phyloP scores from a whole-genome alignment of 164 flowering plant genomes.

The Chimonanthus praecox region DNA sequence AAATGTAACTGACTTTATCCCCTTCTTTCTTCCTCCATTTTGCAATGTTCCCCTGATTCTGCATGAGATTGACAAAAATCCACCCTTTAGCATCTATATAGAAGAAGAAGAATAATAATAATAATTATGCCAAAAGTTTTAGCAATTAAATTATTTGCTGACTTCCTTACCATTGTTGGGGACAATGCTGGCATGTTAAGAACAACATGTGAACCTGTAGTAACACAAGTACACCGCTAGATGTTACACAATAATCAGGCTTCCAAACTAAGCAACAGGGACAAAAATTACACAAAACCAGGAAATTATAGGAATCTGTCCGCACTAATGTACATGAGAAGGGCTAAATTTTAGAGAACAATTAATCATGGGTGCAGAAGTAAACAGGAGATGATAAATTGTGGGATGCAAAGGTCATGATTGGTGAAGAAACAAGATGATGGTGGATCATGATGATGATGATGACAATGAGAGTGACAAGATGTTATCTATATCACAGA shows the following conservation, averaged over 20 bases:
- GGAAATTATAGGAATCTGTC: too few species aligned
- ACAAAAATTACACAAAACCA: background rate
- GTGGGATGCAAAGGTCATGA: too few species aligned
- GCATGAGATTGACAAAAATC: constrained; percentile 18
- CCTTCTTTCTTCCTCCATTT: constrained; percentile 92
- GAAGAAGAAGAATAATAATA: background rate
- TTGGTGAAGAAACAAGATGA: too few species aligned
- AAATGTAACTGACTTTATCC: constrained; percentile 53
- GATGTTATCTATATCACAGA: too few species aligned
- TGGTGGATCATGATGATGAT: too few species aligned
- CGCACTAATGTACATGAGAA: too few species aligned
- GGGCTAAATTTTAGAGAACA: too few species aligned
- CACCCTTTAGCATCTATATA: constrained; percentile 8
- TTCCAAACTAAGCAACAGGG: background rate
- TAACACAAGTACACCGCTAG: constrained; percentile 5
- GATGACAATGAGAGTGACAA: too few species aligned
- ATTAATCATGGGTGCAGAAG: background rate
- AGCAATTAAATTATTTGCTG: background rate
- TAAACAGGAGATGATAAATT: background rate
- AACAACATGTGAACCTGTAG: constrained; percentile 55
- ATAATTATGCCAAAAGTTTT: background rate
- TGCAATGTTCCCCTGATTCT: constrained; percentile 93
- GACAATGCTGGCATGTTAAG: constrained; percentile 89
- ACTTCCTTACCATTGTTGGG: constrained; percentile 78
- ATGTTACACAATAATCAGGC: background rate